Conservation (phyloP, 2,329 filamentous ascomycete species). For the Dactylellina drechsleri region DNA sequence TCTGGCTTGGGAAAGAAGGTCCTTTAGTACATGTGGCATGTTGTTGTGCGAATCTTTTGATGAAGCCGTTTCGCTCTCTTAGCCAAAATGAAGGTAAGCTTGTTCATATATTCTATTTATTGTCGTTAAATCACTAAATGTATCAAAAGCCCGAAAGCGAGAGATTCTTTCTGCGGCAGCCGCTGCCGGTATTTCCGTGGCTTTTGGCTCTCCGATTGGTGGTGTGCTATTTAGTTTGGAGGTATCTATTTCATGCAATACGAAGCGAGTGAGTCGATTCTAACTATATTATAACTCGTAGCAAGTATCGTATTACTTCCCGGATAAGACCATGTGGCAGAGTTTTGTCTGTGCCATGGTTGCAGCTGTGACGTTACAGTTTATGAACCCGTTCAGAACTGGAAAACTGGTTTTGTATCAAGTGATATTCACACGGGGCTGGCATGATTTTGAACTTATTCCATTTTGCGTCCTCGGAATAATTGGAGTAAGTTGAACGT, state of each 20-base stretch:
- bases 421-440: slow-evolving; percentile 88
- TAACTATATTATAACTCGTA: slow-evolving; percentile 60
- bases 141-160: slow-evolving; percentile 78
- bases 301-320: slow-evolving; percentile 96
- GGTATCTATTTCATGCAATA: slow-evolving; percentile 62
- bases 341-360: slow-evolving; percentile 99
- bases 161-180: slow-evolving; percentile 93
- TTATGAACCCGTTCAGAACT: slow-evolving; percentile 87
- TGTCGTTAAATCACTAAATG: slow-evolving; percentile 38
- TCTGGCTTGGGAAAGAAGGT: slow-evolving; percentile 97
- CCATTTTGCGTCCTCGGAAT: slow-evolving; percentile 89
- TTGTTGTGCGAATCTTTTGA: slow-evolving; percentile 93
- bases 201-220: slow-evolving; percentile 92
- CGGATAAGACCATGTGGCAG: slow-evolving; percentile 99
- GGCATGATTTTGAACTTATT: slow-evolving; percentile 93
- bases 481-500: slow-evolving; percentile 70
- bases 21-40: slow-evolving; percentile 95
- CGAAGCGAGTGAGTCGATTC: slow-evolving; percentile 5
- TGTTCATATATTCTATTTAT: slow-evolving; percentile 37
- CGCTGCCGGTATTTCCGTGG: slow-evolving; percentile 90
- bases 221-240: slow-evolving; percentile 96
- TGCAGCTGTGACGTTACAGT: slow-evolving; percentile 89
- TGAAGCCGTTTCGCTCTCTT: slow-evolving; percentile 84
- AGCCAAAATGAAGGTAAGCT: slow-evolving; percentile 81
- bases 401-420: slow-evolving; percentile 96